Base-by-base conservation (phyloP, 306 rosid genomes). In the Cucurbita maxima region DNA sequence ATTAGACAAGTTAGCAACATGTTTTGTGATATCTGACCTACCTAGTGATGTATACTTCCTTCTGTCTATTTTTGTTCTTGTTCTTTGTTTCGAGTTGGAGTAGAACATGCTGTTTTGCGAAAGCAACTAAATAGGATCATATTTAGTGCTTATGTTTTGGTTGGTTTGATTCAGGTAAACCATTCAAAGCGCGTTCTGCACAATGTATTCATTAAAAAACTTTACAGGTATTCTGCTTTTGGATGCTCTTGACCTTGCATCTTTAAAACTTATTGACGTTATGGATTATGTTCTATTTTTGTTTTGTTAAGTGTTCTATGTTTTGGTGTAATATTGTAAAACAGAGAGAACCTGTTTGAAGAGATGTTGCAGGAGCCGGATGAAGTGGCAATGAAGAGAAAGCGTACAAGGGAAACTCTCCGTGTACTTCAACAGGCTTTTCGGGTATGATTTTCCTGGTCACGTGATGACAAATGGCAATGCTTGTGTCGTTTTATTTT, bases 341-440 rank as follows among this genome's bases (percentile, higher is more conserved):
- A 72, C 87, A 94, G 99, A 77, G 99, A 94, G 74, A 86, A 91
- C 84, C 80, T 91, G 68, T 86, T 89, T 79, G 97, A 94, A 84
- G 97, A 91, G 85, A 91, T 94, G 99, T 81, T 94, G 85, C 95
- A 88, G 83, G 99, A 94, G 74, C 99, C 97, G 20, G 92, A 94
- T 67, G 99, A 91, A 78, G 63, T 94, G 58, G 89, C 97, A 73
- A 56, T 54, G 76, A 94, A 89, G 83, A 94, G 99, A 83, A 91
- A 89, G 79, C 96, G 87, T 76, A 85, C 92, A 63, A 81, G 96
- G 58, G 99, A 94, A 72, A 87, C 87, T 52, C 99, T 91, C 53
- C 86, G 90, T 54, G 89, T 91, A 79, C 93, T 89, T 77, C 99
- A 89, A 67, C 92, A 86, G 85, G 99, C 99, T 54, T 88, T 88